phyloP scores from a whole-genome alignment of 345 rosid genomes.

The Turnera subulata region DNA sequence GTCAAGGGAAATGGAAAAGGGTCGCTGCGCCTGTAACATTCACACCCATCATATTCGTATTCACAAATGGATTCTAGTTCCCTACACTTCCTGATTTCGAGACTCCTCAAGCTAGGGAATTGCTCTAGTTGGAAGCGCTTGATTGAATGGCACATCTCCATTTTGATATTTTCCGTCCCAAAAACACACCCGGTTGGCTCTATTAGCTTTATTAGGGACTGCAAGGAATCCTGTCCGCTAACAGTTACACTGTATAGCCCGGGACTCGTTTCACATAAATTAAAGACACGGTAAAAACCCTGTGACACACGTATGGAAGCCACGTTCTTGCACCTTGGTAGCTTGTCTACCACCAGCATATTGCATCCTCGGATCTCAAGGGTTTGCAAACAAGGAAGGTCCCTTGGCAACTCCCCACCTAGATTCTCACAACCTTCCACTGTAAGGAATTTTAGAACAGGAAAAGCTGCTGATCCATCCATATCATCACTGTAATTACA shows the following conservation, averaged over 20 bases:
- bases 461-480: constrained; percentile 26
- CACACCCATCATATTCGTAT: no score
- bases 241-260: not conserved
- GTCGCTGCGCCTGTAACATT: no score
- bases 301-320: no score
- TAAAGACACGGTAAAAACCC: not conserved
- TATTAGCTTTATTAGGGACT: not conserved
- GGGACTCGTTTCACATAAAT: not conserved
- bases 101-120: not conserved
- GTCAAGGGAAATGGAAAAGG: constrained; percentile 5
- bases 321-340: not conserved
- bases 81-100: not conserved
- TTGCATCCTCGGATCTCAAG: constrained; percentile 24
- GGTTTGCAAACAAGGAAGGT: constrained; percentile 27
- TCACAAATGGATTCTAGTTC: not conserved
- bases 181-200: not conserved
- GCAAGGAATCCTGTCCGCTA: no score
- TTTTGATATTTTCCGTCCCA: not conserved
- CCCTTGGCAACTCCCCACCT: constrained; percentile 14
- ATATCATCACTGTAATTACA: no score
- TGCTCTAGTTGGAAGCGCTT: constrained; percentile 3
- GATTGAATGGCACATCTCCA: not conserved
- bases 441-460: constrained; percentile 31
- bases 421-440: constrained; percentile 28
- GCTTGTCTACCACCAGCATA: not conserved